Conservation (phyloP, 352 stramenopile species). For the Phytophthora capsici region DNA sequence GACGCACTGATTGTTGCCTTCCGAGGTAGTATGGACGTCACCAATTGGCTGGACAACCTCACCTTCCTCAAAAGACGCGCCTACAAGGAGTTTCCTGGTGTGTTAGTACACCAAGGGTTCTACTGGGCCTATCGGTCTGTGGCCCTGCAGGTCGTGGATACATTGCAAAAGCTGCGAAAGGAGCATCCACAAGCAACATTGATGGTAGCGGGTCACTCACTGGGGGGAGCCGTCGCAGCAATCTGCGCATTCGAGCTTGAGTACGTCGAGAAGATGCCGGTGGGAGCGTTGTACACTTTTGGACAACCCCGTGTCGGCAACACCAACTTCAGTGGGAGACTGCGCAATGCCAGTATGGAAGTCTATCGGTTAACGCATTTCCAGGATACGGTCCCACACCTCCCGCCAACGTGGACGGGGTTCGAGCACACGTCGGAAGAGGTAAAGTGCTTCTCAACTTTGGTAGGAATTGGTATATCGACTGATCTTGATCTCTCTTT, state of each 20-base stretch:
- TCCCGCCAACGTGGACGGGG: constrained; percentile 78
- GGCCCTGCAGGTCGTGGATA: constrained; percentile 48
- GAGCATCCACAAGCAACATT: constrained; percentile 54
- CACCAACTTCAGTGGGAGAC: constrained; percentile 56
- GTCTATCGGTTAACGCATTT: constrained; percentile 82
- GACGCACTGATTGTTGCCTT: constrained; percentile 76
- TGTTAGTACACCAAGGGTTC: constrained; percentile 79
- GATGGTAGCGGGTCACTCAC: constrained; percentile 76
- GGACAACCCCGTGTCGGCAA: constrained; percentile 83
- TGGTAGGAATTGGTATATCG: not conserved
- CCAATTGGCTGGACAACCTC: constrained; percentile 88
- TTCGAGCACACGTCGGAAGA: constrained; percentile 80
- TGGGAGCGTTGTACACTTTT: constrained; percentile 73
- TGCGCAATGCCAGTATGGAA: constrained; percentile 63
- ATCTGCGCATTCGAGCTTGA: constrained; percentile 82
- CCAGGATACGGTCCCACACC: constrained; percentile 76
- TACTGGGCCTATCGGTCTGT: constrained; percentile 84
- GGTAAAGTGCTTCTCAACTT: constrained; percentile 34
- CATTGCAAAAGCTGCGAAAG: constrained; percentile 39
- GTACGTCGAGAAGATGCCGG: constrained; percentile 61
- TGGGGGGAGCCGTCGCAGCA: constrained; percentile 72
- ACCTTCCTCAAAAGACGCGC: constrained; percentile 79
- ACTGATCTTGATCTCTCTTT: constrained; percentile 12
- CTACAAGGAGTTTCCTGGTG: constrained; percentile 66
- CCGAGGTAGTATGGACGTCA: constrained; percentile 82